These are phyloP conservation scores for Metarhizium guizhouense DNA, from an alignment of 2,329 filamentous ascomycete genomes.

Conservation along the genomic window DNA sequence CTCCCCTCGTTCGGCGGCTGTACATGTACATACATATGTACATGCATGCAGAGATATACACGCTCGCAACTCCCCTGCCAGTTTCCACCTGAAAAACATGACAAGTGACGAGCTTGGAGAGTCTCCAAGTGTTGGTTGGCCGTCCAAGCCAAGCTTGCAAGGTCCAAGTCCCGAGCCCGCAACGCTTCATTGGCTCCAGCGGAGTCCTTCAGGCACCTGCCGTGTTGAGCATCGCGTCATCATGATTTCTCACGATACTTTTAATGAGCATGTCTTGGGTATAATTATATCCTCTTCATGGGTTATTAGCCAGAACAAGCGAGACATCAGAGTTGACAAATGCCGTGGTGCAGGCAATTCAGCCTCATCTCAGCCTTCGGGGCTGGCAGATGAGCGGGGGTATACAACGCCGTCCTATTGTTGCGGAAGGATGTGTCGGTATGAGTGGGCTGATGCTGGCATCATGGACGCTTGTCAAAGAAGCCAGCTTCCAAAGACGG, in stretches of 20 bases:
- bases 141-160: neutral
- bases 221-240: neutral
- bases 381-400: neutral
- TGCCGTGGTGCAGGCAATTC: neutral
- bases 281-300: neutral
- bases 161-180: no score
- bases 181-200: no score
- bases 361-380: slow-evolving; percentile 3
- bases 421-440: neutral
- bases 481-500: neutral
- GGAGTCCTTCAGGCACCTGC: no score
- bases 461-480: neutral
- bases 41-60: no score
- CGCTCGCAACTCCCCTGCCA: neutral
- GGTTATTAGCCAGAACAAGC: neutral
- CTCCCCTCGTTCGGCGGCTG: neutral
- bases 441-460: neutral
- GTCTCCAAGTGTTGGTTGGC: no score
- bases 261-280: neutral
- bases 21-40: no score
- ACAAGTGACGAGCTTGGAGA: neutral
- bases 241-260: neutral
- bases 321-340: neutral
- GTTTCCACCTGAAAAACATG: neutral
- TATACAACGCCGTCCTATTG: neutral